These are phyloP conservation scores for Fibroporia radiculosa DNA, from an alignment of 768 basidiomycete genomes.

Conservation along the genomic window DNA sequence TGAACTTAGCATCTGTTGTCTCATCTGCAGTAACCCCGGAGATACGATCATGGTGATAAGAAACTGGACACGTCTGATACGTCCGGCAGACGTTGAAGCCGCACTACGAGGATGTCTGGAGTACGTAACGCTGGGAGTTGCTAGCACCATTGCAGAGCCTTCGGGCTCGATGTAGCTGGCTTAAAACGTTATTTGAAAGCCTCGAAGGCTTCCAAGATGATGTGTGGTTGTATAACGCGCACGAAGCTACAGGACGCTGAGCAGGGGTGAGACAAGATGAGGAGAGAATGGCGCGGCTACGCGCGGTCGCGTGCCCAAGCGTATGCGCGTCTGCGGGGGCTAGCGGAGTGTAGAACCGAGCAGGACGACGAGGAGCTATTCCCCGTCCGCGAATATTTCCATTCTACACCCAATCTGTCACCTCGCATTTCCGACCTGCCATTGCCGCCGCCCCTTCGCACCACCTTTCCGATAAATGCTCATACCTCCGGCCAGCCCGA, in stretches of 20 bases:
- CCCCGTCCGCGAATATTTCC: not conserved
- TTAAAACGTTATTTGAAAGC: too few relatives aligned
- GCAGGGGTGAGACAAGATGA: constrained; percentile 1
- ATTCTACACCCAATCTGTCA: constrained; percentile 2
- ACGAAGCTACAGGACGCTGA: not conserved
- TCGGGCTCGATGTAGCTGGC: too few relatives aligned
- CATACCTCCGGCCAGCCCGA: constrained; percentile 8
- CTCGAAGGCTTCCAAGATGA: too few relatives aligned
- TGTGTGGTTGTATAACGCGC: too few relatives aligned
- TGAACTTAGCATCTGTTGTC: too few relatives aligned
- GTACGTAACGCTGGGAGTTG: too few relatives aligned
- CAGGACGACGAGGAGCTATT: not conserved
- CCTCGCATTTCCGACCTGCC: constrained; percentile 1
- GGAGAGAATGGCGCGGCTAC: constrained; percentile 4
- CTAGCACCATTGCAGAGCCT: too few relatives aligned
- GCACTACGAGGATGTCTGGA: too few relatives aligned
- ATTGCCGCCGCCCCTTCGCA: not conserved
- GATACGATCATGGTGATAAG: too few relatives aligned
- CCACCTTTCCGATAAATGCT: constrained; percentile 2
- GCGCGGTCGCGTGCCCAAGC: not conserved
- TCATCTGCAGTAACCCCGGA: too few relatives aligned
- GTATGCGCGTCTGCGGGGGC: not conserved
- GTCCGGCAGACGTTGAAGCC: too few relatives aligned
- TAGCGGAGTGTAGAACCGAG: not conserved
- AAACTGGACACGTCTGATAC: too few relatives aligned